These are phyloP conservation scores for Neocatenulostroma microsporum DNA, from an alignment of 2,329 filamentous ascomycete species.

Conservation along the genomic window DNA sequence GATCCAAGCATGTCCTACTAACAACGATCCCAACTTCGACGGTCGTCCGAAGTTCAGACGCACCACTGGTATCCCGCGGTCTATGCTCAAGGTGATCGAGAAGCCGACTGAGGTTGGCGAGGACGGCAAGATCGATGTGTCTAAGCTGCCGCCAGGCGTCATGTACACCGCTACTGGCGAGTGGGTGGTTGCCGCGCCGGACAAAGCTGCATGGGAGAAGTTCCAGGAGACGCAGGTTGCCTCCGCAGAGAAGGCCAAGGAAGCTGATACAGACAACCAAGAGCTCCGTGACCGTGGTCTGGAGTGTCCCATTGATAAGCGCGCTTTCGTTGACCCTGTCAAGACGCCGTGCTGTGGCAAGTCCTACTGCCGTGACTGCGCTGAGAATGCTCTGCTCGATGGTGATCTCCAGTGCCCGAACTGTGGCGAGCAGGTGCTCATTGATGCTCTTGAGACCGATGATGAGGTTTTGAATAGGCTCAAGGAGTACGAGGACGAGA, in stretches of 20 bases:
- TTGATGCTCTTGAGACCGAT: conserved; percentile 14
- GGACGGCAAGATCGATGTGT: conserved; percentile 68
- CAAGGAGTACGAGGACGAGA: conserved; percentile 60
- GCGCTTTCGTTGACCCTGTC: conserved; percentile 96
- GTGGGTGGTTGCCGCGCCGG: conserved; percentile 91
- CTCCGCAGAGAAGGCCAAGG: conserved; percentile 66
- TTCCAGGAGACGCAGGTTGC: conserved; percentile 92
- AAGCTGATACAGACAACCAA: conserved; percentile 71
- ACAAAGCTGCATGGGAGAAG: conserved; percentile 93
- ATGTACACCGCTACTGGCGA: conserved; percentile 98
- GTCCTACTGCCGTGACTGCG: conserved; percentile 99
- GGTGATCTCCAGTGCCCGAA: conserved; percentile 94
- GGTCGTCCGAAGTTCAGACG: conserved; percentile 88
- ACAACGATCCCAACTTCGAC: conserved; percentile 93
- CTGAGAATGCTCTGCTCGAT: conserved; percentile 97
- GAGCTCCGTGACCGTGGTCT: conserved; percentile 81
- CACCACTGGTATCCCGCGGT: conserved; percentile 92
- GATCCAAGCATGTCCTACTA: conserved; percentile 98
- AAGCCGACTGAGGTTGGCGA: conserved; percentile 54
- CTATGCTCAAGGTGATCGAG: conserved; percentile 92
- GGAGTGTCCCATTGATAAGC: conserved; percentile 93
- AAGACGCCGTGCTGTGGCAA: conserved; percentile 97
- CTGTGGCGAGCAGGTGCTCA: conserved; percentile 73
- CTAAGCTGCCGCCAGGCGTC: conserved; percentile 71
- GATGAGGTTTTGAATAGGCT: conserved; percentile 68